A percentile compares a stretch with the other conserved stretches of the same genome.
Conservation (phyloP, 768 basidiomycete species). For the button mushroom (Agaricus bisporus) region DNA sequence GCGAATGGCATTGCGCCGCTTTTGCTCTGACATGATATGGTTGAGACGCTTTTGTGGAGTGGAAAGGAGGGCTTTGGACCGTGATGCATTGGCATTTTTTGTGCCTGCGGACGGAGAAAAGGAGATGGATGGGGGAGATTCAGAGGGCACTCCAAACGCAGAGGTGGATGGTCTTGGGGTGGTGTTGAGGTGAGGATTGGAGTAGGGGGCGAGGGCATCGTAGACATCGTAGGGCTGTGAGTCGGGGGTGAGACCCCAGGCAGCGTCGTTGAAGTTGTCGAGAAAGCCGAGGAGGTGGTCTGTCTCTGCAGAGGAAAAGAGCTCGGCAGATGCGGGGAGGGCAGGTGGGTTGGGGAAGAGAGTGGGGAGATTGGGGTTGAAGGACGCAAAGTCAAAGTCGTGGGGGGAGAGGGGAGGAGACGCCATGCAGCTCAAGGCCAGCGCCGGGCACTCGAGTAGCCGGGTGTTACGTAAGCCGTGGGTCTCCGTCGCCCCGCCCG, state of each 20-base stretch:
- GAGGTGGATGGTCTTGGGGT: conserved; percentile 36
- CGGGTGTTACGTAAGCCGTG: conserved; percentile 8
- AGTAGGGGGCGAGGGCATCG: conserved; percentile 37
- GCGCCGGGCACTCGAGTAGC: conserved; percentile 5
- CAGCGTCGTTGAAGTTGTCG: conserved; percentile 48
- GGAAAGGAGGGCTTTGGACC: conserved; percentile 63
- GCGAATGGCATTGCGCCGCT: conserved; percentile 86
- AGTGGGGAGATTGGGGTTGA: conserved; percentile 52
- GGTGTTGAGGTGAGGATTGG: conserved; percentile 42
- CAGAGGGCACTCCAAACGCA: no score
- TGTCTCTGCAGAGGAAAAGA: conserved; percentile 75
- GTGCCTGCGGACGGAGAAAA: no score
- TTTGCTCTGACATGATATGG: conserved; percentile 94
- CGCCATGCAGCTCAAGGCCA: conserved; percentile 26
- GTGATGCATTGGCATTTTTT: conserved; percentile 17
- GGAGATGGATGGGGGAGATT: conserved; percentile 16
- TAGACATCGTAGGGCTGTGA: conserved; percentile 4
- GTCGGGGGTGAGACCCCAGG: conserved; percentile 15
- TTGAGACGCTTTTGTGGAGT: conserved; percentile 85
- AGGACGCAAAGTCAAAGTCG: conserved; percentile 63
- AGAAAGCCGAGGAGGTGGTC: conserved; percentile 77
- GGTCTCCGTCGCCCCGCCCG: conserved; percentile 21
- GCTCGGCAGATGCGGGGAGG: conserved; percentile 65
- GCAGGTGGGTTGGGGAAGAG: conserved; percentile 61
- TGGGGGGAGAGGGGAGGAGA: conserved; percentile 52